Base-by-base conservation (phyloP, 2,329 filamentous ascomycete genomes). In the Talaromyces amestolkiae region DNA sequence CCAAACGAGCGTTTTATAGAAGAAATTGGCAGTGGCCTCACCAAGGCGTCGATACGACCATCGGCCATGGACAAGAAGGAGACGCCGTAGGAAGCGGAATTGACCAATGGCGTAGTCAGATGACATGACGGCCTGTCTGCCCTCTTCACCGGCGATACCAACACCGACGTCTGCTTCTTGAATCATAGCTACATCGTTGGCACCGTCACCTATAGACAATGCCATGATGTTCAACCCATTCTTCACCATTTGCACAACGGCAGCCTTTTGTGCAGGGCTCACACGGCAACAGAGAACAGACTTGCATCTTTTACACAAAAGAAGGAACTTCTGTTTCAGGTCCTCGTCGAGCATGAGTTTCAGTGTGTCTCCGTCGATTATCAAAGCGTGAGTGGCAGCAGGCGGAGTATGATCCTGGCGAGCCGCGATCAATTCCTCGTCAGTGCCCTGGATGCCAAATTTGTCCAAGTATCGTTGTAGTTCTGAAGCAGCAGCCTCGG, bases 1-100 rank as follows among this genome's bases (percentile, higher is more conserved):
- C 95, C 95, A 99, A 61, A 98, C 90, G 79, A 99, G 91, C 82
- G 98, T 99, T 90, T 99, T 99, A 87, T 98, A 99, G 84, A 99
- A 99, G 85, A 99, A 99, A 78, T 99, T 99, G 77, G 93, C 92
- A 73, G 96, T 97, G 56, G 90, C 91, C 81, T 99, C 95, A 35
- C 90, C 92, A 76, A 99, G 82, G 72, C 95, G 88, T 62, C 94
- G 87, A 80, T 99, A 99, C n/a, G 93, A 97, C 92, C 93, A 97
- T 66, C 93, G 87, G 66, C 93, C 93, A 75, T 97, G 93, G 4
- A 97, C 93, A 22, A 97, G 85, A 35, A 97, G 86, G 67, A 97
- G 83, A 63, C 93, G 85, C 72, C 93, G 89, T 61, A 97, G 83
- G 81, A 91, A 97, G 47, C 92, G 87, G 82, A 97, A 97, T 78